Conservation (phyloP, 495 filamentous ascomycete genomes). For the Aspergillus kassunensis region DNA sequence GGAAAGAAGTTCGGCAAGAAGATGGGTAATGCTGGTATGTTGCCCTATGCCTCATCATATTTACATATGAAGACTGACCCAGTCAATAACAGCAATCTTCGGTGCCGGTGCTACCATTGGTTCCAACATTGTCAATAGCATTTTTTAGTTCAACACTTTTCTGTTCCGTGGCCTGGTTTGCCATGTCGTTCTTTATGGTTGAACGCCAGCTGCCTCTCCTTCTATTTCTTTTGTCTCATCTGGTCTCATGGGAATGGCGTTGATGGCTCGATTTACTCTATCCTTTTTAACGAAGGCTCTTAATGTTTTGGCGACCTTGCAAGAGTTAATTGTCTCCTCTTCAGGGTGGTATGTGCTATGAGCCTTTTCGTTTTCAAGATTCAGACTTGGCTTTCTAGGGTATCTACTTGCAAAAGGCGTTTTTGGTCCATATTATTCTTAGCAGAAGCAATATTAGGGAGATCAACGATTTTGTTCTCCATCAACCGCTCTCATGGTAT, state of each 20-base stretch:
- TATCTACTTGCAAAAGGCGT: constrained; percentile 8
- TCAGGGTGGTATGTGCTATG: neutral
- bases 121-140: constrained; percentile 85
- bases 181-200: neutral
- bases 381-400: neutral
- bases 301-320: neutral
- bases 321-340: constrained; percentile 6
- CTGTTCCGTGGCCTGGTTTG: constrained; percentile 6
- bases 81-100: constrained; percentile 53
- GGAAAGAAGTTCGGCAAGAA: constrained; percentile 58
- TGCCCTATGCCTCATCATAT: no score
- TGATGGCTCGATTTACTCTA: constrained; percentile 23
- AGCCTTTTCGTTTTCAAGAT: neutral
- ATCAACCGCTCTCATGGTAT: neutral
- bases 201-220: neutral
- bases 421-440: constrained; percentile 6
- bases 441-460: neutral
- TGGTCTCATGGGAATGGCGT: constrained; percentile 28
- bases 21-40: constrained; percentile 52
- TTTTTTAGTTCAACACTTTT: constrained; percentile 57
- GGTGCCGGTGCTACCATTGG: constrained; percentile 89
- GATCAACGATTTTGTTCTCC: neutral
- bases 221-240: constrained; percentile 8
- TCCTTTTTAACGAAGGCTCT: constrained; percentile 4
- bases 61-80: constrained; percentile 6